Percentiles rank a stretch among this genome's conserved stretches.
Conservation (phyloP, 2,329 filamentous ascomycete genomes). For the Ophiostoma australiae region DNA sequence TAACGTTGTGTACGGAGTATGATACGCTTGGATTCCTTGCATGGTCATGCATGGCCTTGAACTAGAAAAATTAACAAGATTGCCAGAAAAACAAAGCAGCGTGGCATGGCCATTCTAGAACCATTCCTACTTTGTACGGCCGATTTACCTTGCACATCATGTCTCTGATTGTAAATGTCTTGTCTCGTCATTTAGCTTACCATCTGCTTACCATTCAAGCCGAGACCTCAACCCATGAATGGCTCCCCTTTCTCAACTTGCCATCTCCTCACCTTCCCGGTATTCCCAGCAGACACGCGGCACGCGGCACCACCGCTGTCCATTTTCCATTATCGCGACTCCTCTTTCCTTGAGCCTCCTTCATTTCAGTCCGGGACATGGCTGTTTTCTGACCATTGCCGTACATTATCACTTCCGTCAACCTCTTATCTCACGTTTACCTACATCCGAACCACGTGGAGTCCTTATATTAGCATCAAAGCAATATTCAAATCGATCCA, state of each 20-base stretch:
- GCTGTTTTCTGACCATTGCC: neutral
- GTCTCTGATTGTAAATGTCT: neutral
- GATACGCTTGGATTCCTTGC: neutral
- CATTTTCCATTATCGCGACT: neutral
- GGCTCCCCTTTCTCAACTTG: neutral
- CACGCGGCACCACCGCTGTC: neutral
- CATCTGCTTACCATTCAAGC: neutral
- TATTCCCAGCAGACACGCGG: neutral
- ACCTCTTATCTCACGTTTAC: neutral
- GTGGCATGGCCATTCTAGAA: neutral
- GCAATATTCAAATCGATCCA: neutral
- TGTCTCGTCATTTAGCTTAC: neutral
- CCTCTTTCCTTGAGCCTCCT: neutral
- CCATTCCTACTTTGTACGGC: neutral
- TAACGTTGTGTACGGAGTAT: neutral
- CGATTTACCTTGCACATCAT: too few species aligned
- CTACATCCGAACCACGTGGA: conserved; percentile 2
- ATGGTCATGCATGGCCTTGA: neutral
- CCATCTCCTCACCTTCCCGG: neutral
- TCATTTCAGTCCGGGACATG: neutral
- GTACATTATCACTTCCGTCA: neutral
- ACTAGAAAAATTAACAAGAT: conserved; percentile 4
- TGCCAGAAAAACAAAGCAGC: neutral
- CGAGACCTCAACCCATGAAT: neutral
- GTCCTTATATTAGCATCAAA: neutral